Percentiles rank a stretch among this genome's conserved stretches.
phyloP scores from a whole-genome alignment of 495 filamentous ascomycete species.

The Neurospora sp. region DNA sequence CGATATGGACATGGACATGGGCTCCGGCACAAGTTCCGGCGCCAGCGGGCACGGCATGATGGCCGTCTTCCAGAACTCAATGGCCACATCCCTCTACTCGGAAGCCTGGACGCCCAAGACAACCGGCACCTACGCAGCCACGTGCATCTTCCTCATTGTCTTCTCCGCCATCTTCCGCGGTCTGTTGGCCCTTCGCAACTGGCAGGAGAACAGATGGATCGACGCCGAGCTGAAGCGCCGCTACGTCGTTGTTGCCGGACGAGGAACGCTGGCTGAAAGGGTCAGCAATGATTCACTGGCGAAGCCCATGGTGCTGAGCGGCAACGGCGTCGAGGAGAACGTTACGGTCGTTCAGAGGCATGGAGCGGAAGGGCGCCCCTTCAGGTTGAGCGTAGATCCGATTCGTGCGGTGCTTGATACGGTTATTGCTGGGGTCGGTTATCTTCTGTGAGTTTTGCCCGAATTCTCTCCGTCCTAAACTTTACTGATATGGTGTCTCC shows the following conservation, averaged over 20 bases:
- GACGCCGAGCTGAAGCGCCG: slow-evolving; percentile 57
- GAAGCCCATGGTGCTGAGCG: slow-evolving; percentile 51
- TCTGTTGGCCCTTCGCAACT: slow-evolving; percentile 54
- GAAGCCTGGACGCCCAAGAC: slow-evolving; percentile 58
- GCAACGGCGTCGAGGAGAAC: slow-evolving; percentile 63
- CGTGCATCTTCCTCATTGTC: slow-evolving; percentile 76
- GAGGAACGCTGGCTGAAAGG: slow-evolving; percentile 44
- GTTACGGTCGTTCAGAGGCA: slow-evolving; percentile 55
- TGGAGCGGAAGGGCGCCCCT: slow-evolving; percentile 46
- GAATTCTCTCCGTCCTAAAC: slow-evolving; percentile 1
- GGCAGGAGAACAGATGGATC: slow-evolving; percentile 43
- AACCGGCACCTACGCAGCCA: slow-evolving; percentile 64
- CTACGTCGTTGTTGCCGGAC: slow-evolving; percentile 65
- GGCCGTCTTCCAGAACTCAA: slow-evolving; percentile 53
- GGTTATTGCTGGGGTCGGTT: slow-evolving; percentile 63
- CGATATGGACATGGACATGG: background rate
- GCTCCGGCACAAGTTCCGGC: slow-evolving; percentile 3
- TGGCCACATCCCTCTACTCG: slow-evolving; percentile 65
- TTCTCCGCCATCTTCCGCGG: slow-evolving; percentile 58
- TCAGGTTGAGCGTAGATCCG: slow-evolving; percentile 70
- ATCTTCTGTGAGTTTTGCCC: slow-evolving; percentile 65
- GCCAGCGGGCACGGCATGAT: slow-evolving; percentile 32
- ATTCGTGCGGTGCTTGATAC: slow-evolving; percentile 60
- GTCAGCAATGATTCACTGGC: slow-evolving; percentile 39
- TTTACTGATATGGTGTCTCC: slow-evolving; percentile 6